Conservation (phyloP, 2,329 filamentous ascomycete species). For the Colletotrichum lini region DNA sequence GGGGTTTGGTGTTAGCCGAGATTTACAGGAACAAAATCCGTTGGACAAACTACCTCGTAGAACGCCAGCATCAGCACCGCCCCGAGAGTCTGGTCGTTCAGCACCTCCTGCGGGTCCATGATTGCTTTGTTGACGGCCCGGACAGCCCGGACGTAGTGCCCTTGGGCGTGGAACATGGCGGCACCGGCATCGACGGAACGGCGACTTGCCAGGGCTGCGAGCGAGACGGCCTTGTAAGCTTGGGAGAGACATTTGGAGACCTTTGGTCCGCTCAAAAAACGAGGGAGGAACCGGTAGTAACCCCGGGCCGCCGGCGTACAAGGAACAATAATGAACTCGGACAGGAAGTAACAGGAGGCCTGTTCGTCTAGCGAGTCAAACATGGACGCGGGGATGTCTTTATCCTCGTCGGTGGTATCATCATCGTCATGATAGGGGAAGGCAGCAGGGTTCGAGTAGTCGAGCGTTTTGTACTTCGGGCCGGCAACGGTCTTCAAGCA, state of each 20-base stretch:
- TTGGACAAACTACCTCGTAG: conserved; percentile 29
- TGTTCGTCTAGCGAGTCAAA: conserved; percentile 39
- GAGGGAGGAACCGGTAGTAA: conserved; percentile 41
- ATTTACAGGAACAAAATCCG: not conserved
- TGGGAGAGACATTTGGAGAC: conserved; percentile 41
- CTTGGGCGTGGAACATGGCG: conserved; percentile 38
- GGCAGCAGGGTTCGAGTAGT: conserved; percentile 31
- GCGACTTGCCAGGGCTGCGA: conserved; percentile 39
- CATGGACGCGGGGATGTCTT: conserved; percentile 33
- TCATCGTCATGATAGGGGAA: conserved; percentile 35
- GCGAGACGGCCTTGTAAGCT: conserved; percentile 42
- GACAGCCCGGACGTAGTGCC: conserved; percentile 41
- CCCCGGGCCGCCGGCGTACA: conserved; percentile 26
- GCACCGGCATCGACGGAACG: conserved; percentile 20
- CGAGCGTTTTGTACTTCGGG: conserved; percentile 37
- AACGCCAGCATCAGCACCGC: conserved; percentile 42
- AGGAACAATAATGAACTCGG: conserved; percentile 42
- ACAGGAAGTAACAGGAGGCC: conserved; percentile 42
- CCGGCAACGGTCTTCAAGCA: conserved; percentile 35
- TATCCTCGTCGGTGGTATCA: conserved; percentile 29
- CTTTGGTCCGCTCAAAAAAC: conserved; percentile 35
- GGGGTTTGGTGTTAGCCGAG: not conserved
- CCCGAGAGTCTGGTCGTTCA: conserved; percentile 40
- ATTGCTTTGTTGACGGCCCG: conserved; percentile 42
- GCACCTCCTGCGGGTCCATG: conserved; percentile 39